Base-by-base conservation (phyloP, 768 basidiomycete genomes). In the Pleurotus sapidus region DNA sequence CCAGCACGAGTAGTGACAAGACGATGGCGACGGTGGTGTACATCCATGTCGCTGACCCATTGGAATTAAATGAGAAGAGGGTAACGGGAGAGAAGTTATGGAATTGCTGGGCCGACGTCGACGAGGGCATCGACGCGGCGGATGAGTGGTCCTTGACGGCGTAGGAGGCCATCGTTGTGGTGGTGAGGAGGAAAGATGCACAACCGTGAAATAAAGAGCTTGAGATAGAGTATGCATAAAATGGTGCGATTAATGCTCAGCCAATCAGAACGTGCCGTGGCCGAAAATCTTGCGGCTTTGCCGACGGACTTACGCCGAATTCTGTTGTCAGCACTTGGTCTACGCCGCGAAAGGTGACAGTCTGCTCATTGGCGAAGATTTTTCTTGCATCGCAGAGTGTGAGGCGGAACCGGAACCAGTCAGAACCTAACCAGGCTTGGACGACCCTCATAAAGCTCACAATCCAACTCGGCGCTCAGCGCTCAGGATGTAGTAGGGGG, bases 1-100 rank as follows among this genome's bases (percentile, higher is more conserved):
- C 96, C 54, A 96, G 78, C 46, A 84, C 75, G 49, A 99, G 85
- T 42, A 99, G 83, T 11, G 88, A 77, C 50, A 84, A 70, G 58
- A 97, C 62, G 64, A 96, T 69, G 40, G 84, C 86, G 37, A 74
- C 60, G n/a, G 87, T 84, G 2, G 91, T 91, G 70, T 80, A 88
- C 38, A 88, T 67, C 86, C 89, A 89, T 34, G 75, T 72, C 24
- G 68, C 57, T 18, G 72, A 70, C 39, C 69, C 65, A 42, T 67
- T 70, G 23, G 68, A 68, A 23, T 72, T 56, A n/a, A 55, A 49
- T 5, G 49, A 39, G 62, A 83, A 74, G 6, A 82, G 75, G 20
- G 80, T 69, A n/a, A 79, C 62, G 14, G 80, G 80, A 14, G 42
- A 30, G 60, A 83, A 70, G 53, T 74, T 72, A 59, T 79, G 74